These are phyloP conservation scores for Rutstroemia sp. DNA, from an alignment of 2,329 filamentous ascomycete genomes.

Conservation along the genomic window DNA sequence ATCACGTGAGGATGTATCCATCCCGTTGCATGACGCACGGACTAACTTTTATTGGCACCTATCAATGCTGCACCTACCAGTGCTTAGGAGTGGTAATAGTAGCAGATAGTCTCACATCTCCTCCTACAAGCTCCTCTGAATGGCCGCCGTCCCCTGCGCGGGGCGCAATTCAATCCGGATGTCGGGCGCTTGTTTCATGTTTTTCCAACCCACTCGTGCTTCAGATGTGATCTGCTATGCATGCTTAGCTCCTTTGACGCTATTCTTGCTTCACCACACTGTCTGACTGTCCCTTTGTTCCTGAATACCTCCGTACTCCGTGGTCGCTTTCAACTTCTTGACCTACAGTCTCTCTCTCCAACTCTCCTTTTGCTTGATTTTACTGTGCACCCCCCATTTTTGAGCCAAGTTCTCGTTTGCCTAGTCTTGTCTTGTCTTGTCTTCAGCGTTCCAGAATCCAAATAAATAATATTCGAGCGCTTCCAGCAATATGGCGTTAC, in stretches of 20 bases:
- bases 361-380: not conserved
- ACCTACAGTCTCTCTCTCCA: not conserved
- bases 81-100: too few relatives aligned
- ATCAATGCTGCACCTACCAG: too few relatives aligned
- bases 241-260: not conserved
- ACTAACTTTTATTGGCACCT: too few relatives aligned
- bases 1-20: too few relatives aligned
- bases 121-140: too few relatives aligned
- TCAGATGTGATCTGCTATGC: slow-evolving; percentile 7
- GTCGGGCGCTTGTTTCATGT: slow-evolving; percentile 7
- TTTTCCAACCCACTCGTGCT: slow-evolving; percentile 1
- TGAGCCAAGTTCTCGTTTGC: not conserved
- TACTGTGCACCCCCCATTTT: too few relatives aligned
- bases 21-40: too few relatives aligned
- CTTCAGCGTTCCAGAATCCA: not conserved
- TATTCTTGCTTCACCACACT: not conserved
- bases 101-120: too few relatives aligned
- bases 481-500: slow-evolving; percentile 40
- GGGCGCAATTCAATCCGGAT: not conserved
- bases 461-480: not conserved
- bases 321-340: not conserved
- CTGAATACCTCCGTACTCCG: not conserved
- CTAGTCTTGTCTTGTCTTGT: not conserved
- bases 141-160: too few relatives aligned
- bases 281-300: slow-evolving; percentile 1